These are phyloP conservation scores for Astragalus membranaceus DNA, from an alignment of 306 rosid genomes.

Conservation along the genomic window DNA sequence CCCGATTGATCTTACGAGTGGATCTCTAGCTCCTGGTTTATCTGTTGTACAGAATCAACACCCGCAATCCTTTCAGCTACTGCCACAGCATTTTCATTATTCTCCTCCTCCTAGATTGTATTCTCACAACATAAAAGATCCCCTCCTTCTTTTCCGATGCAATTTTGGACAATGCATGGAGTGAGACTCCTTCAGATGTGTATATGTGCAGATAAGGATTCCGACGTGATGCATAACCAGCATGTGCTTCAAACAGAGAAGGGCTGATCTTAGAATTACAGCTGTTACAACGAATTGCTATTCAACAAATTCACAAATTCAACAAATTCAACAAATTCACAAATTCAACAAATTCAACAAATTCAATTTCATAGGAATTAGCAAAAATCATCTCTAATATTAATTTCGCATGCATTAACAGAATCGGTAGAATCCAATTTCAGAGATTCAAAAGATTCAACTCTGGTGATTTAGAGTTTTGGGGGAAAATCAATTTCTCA, in stretches of 20 bases:
- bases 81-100: constrained; percentile 52
- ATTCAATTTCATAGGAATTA: too few species aligned
- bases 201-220: constrained; percentile 71
- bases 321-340: too few species aligned
- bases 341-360: too few species aligned
- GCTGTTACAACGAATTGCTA: constrained; percentile 57
- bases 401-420: too few species aligned
- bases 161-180: constrained; percentile 67
- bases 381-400: too few species aligned
- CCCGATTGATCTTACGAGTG: constrained; percentile 33
- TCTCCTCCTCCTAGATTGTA: constrained; percentile 31
- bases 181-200: constrained; percentile 64
- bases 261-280: constrained; percentile 65
- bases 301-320: too few species aligned
- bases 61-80: constrained; percentile 74
- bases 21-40: constrained; percentile 59
- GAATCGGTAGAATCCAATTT: too few species aligned
- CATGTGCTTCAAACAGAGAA: constrained; percentile 87
- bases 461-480: too few species aligned
- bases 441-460: too few species aligned
- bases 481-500: too few species aligned
- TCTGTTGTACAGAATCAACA: constrained; percentile 54
- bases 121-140: constrained; percentile 59
- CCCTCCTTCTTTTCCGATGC: constrained; percentile 58
- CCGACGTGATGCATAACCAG: constrained; percentile 76